Base-by-base conservation (phyloP, 306 rosid species). In the Pyrus communis region DNA sequence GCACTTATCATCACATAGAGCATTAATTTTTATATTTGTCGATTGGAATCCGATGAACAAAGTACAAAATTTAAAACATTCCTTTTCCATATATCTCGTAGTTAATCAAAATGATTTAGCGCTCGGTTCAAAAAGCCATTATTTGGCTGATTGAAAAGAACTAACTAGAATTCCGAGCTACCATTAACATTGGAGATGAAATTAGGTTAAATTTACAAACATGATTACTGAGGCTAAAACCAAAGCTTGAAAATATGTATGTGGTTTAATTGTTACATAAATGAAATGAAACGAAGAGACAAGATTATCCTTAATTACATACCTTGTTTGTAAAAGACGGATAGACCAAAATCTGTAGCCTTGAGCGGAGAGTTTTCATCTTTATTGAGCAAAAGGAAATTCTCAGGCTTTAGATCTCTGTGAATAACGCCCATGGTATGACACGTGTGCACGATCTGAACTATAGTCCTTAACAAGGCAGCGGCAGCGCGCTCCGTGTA, bases 341-440 rank as follows among this genome's bases (percentile, higher is more conserved):
- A 95, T 3, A 92, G 82, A 28, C 99, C 99, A n/a, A 95, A 95
- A 86, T 95, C 99, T 1, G 99, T 95, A 25, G 93, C 99, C 83
- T 92, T 88, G 78, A 95, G 96, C 11, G 99, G 99, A 4, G 99
- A 84, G 77, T 88, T 82, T 80, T 92, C 99, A 8, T 86, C 90
- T 84, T 88, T 92, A 67, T 70, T 90, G 57, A 87, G 84, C 81
- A 95, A 71, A n/a, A 95, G 97, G 89, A 95, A 95, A 84, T 95
- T 95, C 82, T 95, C 99, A 69, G 99, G 98, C 89, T 95, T 95
- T 54, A 95, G 97, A 85, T 95, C 99, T 31, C 99, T 88, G 68
- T 95, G 99, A 71, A 95, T 92, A 74, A 95, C 97, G 28, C 97
- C 99, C 97, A 95, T 88, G 75, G 98, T 90, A 79, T 95, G 99